Percentiles rank a stretch among this genome's conserved stretches.
Evolutionary conservation across 148 eudicot species (phyloP).

Genomic region (Camellia lanceoleosa): DNA sequence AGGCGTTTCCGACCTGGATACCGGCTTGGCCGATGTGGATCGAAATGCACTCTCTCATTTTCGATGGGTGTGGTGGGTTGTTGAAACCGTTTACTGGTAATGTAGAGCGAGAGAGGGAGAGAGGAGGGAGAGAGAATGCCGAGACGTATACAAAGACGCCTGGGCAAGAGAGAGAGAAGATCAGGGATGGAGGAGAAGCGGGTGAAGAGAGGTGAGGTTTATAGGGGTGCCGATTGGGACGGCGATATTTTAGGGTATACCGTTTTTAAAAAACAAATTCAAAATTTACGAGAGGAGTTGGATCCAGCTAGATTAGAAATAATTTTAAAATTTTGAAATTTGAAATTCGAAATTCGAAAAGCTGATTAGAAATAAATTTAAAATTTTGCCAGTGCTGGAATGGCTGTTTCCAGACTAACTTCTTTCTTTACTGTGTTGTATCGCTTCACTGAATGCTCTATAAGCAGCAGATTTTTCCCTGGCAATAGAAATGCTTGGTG

Average conservation of each 20-base stretch:
- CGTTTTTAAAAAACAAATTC: too few species aligned
- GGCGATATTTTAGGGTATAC: too few species aligned
- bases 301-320: too few species aligned
- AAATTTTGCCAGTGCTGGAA: too few species aligned
- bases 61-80: background rate
- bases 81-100: background rate
- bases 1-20: slow-evolving; percentile 49
- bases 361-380: too few species aligned
- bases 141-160: slow-evolving; percentile 24
- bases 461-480: too few species aligned
- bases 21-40: slow-evolving; percentile 58
- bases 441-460: too few species aligned
- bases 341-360: background rate
- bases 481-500: too few species aligned
- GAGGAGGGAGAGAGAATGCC: background rate
- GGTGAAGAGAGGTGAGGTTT: background rate
- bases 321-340: too few species aligned
- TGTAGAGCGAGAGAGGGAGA: background rate
- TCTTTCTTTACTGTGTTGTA: background rate
- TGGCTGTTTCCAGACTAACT: too few species aligned
- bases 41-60: slow-evolving; percentile 52
- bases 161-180: background rate
- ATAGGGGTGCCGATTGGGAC: background rate
- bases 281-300: too few species aligned
- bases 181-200: background rate